Evolutionary conservation across 2,329 filamentous ascomycete genomes (phyloP).

Genomic region (Botrytis aclada): DNA sequence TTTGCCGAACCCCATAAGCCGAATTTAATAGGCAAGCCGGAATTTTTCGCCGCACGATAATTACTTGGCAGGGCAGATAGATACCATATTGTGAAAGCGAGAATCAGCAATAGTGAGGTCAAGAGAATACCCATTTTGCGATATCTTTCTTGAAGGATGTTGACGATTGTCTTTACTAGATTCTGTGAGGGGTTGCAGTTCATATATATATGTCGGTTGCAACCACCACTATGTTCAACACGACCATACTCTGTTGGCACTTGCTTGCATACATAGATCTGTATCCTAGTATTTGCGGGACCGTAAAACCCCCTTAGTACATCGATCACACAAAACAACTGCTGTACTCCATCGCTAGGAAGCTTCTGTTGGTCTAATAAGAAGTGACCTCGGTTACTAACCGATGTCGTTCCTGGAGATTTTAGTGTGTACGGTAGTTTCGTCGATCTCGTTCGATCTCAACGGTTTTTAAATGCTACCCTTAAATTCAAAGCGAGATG

Average conservation of each 20-base stretch:
- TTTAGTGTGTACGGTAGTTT: not conserved
- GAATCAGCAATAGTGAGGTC: not conserved
- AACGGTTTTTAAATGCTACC: not conserved
- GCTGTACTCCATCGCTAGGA: not conserved
- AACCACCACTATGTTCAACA: not conserved
- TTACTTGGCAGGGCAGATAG: slow-evolving; percentile 14
- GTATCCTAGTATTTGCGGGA: not conserved
- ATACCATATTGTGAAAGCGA: not conserved
- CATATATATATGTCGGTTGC: slow-evolving; percentile 3
- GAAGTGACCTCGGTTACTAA: not conserved
- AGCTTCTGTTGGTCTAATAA: not conserved
- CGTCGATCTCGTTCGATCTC: not conserved
- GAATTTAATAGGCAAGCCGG: slow-evolving; percentile 21
- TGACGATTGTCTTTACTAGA: not conserved
- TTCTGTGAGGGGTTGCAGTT: not conserved
- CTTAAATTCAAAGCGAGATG: not conserved
- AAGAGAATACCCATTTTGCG: not conserved
- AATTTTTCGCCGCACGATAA: slow-evolving; percentile 20
- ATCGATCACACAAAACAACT: not conserved
- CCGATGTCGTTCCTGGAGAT: not conserved
- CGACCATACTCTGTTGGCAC: not conserved
- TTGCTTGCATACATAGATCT: not conserved
- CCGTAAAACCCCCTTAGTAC: not conserved
- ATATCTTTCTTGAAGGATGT: not conserved
- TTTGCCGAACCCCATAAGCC: slow-evolving; percentile 18